Conservation (phyloP, 805 yeast genomes). For the Starmerella etchellsii region DNA sequence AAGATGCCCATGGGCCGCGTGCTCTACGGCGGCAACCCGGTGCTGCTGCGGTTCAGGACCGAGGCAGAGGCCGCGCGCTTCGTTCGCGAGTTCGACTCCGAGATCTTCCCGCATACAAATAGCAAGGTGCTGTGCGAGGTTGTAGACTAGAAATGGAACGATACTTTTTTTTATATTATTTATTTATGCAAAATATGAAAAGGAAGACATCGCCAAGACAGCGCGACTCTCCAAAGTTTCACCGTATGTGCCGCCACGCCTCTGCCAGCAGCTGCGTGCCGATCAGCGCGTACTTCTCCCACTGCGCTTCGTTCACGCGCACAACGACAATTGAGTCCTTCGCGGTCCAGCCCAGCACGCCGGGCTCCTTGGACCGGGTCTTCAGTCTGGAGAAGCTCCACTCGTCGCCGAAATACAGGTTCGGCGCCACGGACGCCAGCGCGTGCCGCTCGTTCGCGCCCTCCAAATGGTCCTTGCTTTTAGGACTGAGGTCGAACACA, state of each 20-base stretch:
- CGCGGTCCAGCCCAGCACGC: constrained; percentile 61
- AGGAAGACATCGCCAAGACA: too few relatives aligned
- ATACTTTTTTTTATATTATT: not conserved
- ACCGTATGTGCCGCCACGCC: constrained; percentile 50
- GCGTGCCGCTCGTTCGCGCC: constrained; percentile 42
- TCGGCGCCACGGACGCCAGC: constrained; percentile 46
- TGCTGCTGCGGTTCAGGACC: constrained; percentile 24
- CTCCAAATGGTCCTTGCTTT: not conserved
- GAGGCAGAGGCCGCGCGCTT: constrained; percentile 26
- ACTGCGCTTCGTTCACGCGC: constrained; percentile 59
- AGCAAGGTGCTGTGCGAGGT: constrained; percentile 24
- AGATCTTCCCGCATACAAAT: constrained; percentile 23
- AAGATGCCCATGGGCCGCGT: constrained; percentile 24
- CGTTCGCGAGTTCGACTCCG: constrained; percentile 23
- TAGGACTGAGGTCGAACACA: constrained; percentile 45
- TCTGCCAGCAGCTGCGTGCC: constrained; percentile 51
- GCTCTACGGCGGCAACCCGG: constrained; percentile 26
- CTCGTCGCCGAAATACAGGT: constrained; percentile 59
- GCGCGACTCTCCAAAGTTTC: too few relatives aligned
- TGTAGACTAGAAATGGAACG: constrained; percentile 25
- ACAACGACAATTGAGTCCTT: constrained; percentile 61
- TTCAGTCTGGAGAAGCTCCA: constrained; percentile 80
- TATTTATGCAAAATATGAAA: too few relatives aligned
- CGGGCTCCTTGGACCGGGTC: constrained; percentile 31
- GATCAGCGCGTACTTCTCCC: constrained; percentile 75